Conservation (phyloP, 2,329 filamentous ascomycete species). For the Arthrobotrys sphaeroides region DNA sequence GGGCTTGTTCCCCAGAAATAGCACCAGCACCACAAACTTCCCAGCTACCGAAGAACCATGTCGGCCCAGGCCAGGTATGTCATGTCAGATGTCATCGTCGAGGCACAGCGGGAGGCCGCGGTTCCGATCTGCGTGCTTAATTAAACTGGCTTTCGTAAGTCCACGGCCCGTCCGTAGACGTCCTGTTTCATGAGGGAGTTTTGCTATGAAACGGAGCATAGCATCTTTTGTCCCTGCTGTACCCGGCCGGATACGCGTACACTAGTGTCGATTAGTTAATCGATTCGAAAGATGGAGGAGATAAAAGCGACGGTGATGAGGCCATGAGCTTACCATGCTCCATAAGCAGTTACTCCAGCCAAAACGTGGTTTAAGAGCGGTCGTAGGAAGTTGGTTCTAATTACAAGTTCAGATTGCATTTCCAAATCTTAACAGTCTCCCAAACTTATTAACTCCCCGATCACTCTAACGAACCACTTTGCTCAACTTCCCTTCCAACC, state of each 20-base stretch:
- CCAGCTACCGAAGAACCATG: slow-evolving; percentile 11
- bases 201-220: neutral
- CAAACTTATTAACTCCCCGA: neutral
- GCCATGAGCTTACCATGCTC: neutral
- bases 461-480: neutral
- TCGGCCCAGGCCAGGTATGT: slow-evolving; percentile 23
- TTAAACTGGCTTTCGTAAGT: neutral
- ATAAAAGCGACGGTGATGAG: neutral
- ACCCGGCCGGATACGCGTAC: neutral
- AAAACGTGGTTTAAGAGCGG: slow-evolving; percentile 2
- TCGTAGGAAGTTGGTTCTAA: too few species aligned
- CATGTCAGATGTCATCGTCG: too few species aligned
- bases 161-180: neutral
- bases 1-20: slow-evolving; percentile 24
- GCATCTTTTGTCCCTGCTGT: neutral
- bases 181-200: neutral
- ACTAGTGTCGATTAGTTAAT: neutral
- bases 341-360: neutral
- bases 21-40: neutral
- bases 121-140: neutral
- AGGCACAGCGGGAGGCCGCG: slow-evolving; percentile 5
- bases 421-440: slow-evolving; percentile 18
- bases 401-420: too few species aligned
- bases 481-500: neutral
- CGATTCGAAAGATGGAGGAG: neutral